These are phyloP conservation scores for Macroventuria anomochaeta DNA, from an alignment of 2,329 filamentous ascomycete species.

Conservation along the genomic window DNA sequence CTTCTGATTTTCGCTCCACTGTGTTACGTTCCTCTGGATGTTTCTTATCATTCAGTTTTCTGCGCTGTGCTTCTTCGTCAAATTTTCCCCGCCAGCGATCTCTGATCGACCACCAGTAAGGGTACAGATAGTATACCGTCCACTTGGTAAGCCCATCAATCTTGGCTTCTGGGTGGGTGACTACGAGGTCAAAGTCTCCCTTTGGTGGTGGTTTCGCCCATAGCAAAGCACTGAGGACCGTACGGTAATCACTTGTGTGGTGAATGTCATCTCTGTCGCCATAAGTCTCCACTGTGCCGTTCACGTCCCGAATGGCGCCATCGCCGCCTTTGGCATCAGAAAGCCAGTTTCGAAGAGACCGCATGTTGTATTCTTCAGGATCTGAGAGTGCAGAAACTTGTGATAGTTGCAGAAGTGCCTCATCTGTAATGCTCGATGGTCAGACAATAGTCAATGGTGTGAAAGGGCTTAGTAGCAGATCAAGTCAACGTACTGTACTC, in stretches of 20 bases:
- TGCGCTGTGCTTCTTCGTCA: background rate
- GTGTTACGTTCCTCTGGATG: background rate
- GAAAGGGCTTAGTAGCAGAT: too few relatives aligned
- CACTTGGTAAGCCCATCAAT: slow-evolving; percentile 6
- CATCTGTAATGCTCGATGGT: background rate
- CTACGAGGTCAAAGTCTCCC: background rate
- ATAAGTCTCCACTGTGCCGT: background rate
- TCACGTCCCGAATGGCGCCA: fast-evolving
- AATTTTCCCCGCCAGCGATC: background rate
- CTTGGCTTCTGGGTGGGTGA: background rate
- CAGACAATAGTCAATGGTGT: background rate
- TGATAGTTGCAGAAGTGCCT: background rate
- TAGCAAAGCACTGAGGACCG: background rate
- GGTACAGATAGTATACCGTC: background rate
- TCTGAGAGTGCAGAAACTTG: background rate
- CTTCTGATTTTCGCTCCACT: background rate
- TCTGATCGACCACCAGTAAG: background rate
- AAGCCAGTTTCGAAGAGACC: background rate
- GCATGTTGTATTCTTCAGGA: slow-evolving; percentile 2
- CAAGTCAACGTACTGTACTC: slow-evolving; percentile 10
- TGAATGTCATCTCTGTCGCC: background rate
- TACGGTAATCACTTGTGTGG: background rate
- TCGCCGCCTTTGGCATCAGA: background rate
- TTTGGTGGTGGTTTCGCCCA: background rate
- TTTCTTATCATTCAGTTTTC: background rate